Conservation (phyloP, 2,329 filamentous ascomycete species). For the Aspergillus aculeatinus region DNA sequence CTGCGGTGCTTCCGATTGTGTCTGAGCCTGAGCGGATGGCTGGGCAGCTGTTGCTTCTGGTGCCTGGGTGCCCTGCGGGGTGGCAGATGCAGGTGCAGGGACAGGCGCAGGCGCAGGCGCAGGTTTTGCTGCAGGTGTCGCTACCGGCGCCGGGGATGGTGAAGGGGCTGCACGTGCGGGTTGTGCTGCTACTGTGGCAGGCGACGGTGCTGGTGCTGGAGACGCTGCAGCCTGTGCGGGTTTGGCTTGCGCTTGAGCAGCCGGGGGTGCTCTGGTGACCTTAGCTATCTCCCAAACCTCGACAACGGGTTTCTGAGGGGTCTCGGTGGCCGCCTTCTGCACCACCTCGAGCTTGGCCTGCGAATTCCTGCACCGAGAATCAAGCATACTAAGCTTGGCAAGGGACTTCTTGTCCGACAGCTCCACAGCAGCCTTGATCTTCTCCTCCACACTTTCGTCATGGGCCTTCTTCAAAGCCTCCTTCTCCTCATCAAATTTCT, state of each 20-base stretch:
- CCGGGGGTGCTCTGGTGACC: slow-evolving; percentile 55
- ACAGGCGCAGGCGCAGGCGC: slow-evolving; percentile 6
- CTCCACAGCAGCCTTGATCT: slow-evolving; percentile 60
- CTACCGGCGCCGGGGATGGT: slow-evolving; percentile 11
- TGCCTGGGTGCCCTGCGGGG: slow-evolving; percentile 7
- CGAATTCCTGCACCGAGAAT: slow-evolving; percentile 64
- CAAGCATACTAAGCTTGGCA: slow-evolving; percentile 74
- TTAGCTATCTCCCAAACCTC: slow-evolving; percentile 88
- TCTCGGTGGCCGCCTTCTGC: slow-evolving; percentile 77
- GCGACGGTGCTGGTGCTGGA: slow-evolving; percentile 12
- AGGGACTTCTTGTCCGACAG: slow-evolving; percentile 73
- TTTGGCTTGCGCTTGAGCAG: slow-evolving; percentile 37
- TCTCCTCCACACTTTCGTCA: slow-evolving; percentile 59
- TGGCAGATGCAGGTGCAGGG: slow-evolving; percentile 10
- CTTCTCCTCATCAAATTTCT: slow-evolving; percentile 41
- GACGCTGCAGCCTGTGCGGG: slow-evolving; percentile 23
- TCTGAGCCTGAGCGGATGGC: slow-evolving; percentile 16
- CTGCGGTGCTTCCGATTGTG: slow-evolving; percentile 18
- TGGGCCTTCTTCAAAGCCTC: slow-evolving; percentile 47
- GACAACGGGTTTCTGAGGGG: slow-evolving; percentile 75
- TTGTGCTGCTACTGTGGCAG: slow-evolving; percentile 12
- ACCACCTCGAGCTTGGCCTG: slow-evolving; percentile 75
- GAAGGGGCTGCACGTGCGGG: slow-evolving; percentile 9
- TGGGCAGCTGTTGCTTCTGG: slow-evolving; percentile 12
- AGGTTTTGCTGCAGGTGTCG: slow-evolving; percentile 1